These are phyloP conservation scores for Scortechinia acanthostroma DNA, from an alignment of 2,329 filamentous ascomycete species.

Conservation along the genomic window DNA sequence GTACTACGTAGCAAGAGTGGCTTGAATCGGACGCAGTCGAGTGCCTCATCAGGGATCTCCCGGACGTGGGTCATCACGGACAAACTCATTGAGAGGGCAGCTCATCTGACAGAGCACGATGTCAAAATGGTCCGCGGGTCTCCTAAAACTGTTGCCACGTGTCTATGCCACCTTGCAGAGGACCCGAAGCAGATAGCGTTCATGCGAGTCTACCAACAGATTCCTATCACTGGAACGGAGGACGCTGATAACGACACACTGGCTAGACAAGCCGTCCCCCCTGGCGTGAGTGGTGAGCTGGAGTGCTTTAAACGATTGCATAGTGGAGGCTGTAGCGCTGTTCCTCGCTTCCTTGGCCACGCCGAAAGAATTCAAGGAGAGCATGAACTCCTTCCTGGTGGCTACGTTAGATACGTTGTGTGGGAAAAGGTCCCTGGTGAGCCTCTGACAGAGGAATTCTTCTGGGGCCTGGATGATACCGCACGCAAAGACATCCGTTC, in stretches of 20 bases:
- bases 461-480: not conserved
- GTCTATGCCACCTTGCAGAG: not conserved
- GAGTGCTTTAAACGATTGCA: not conserved
- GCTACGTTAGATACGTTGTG: not conserved
- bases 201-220: not conserved
- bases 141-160: not conserved
- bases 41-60: too few relatives aligned
- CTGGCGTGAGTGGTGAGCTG: not conserved
- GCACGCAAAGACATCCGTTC: not conserved
- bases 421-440: not conserved
- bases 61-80: too few relatives aligned
- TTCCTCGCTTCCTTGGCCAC: not conserved
- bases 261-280: not conserved
- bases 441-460: not conserved
- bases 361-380: not conserved
- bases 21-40: too few relatives aligned
- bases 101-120: too few relatives aligned
- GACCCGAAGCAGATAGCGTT: not conserved
- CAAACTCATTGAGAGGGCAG: too few relatives aligned
- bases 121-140: too few relatives aligned
- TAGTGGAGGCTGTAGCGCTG: not conserved
- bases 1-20: too few relatives aligned
- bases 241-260: not conserved
- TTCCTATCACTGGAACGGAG: not conserved
- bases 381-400: not conserved